Evolutionary conservation across 1,284 basidiomycete species (phyloP).

Genomic region (Apiotrichum laibachii): DNA sequence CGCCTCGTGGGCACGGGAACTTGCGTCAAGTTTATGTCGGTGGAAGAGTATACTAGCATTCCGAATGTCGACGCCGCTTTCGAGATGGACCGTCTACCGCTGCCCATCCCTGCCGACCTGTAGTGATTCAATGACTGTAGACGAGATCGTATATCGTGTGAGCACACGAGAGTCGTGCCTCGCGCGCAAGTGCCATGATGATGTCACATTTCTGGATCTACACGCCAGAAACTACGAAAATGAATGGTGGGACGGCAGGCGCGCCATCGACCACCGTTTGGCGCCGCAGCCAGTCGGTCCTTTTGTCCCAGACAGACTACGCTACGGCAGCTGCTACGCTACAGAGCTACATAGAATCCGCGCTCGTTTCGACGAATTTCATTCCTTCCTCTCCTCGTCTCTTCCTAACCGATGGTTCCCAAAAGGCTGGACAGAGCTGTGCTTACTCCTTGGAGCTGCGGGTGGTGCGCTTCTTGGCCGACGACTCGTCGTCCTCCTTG

Average conservation of each 20-base stretch:
- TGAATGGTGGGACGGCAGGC: neutral
- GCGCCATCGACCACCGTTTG: neutral
- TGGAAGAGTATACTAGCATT: too few species aligned
- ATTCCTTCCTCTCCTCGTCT: neutral
- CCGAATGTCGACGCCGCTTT: too few species aligned
- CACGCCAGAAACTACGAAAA: neutral
- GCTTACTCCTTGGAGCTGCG: conserved; percentile 17
- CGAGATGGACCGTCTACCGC: too few species aligned
- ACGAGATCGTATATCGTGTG: too few species aligned
- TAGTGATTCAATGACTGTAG: too few species aligned
- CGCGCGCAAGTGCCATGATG: neutral
- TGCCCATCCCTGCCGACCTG: too few species aligned
- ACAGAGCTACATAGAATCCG: conserved; percentile 1
- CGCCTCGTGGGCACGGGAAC: too few species aligned
- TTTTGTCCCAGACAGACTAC: neutral
- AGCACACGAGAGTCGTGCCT: too few species aligned
- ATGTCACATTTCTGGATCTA: conserved; percentile 5
- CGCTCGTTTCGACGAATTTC: neutral
- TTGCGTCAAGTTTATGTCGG: too few species aligned
- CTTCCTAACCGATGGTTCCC: neutral
- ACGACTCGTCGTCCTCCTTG: conserved; percentile 24
- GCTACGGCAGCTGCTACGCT: neutral
- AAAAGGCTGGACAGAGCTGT: neutral
- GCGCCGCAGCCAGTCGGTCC: neutral
- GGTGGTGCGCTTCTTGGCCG: conserved; percentile 39